Conservation (phyloP, 345 rosid genomes). For the Salix arbutifolia region DNA sequence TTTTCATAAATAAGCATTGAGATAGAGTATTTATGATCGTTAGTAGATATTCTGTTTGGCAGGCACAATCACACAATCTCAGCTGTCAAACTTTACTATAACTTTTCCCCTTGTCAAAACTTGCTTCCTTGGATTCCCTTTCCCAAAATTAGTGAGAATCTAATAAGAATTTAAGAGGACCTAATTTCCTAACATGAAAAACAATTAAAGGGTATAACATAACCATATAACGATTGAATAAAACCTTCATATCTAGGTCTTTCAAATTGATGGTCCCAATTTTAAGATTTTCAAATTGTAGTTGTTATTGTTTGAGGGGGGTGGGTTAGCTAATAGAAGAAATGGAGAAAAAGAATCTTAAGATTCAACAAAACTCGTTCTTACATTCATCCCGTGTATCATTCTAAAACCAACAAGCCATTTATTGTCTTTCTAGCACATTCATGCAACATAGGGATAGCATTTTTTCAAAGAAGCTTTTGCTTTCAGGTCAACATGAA, state of each 20-base stretch:
- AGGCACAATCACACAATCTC: not conserved
- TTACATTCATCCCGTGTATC: not conserved
- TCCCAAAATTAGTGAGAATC: not conserved
- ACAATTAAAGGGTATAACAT: not conserved
- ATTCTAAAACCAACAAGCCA: not conserved
- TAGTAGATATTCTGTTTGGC: not conserved
- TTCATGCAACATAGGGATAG: not conserved
- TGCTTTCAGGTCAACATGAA: conserved; percentile 1
- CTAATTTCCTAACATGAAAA: not conserved
- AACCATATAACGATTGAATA: not conserved
- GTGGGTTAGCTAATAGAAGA: not conserved
- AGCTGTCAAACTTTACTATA: not conserved
- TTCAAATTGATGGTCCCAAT: not conserved
- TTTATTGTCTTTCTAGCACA: conserved; percentile 3
- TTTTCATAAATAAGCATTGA: not conserved
- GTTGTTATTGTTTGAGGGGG: not conserved
- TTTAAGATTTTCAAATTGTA: not conserved
- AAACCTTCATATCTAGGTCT: not conserved
- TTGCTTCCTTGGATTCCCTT: conserved; percentile 6
- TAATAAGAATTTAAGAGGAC: not conserved
- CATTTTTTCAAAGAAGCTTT: not conserved
- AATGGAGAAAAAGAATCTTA: not conserved
- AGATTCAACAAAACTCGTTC: not conserved
- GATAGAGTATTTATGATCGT: not conserved
- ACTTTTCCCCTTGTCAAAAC: not conserved